A percentile compares a stretch with the other conserved stretches of the same genome.
Conservation (phyloP, 371 early-diverging fungal species). For the Circinella minor region DNA sequence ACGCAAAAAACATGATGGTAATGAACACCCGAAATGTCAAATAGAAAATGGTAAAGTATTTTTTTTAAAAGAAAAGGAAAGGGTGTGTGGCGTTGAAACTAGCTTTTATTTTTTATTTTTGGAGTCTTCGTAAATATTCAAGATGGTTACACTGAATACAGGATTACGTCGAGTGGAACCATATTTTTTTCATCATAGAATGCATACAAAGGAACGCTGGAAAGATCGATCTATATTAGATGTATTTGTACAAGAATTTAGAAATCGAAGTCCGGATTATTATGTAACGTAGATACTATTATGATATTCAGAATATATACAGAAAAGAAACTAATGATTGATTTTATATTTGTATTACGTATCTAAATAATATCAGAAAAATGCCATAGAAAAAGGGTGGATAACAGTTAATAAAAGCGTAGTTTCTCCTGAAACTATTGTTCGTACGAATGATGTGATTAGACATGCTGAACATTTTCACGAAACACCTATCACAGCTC, state of each 20-base stretch:
- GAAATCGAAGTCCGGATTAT: neutral
- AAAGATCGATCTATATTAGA: neutral
- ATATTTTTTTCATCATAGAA: neutral
- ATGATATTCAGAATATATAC: too few species aligned
- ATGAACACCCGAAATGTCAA: too few species aligned
- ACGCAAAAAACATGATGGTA: too few species aligned
- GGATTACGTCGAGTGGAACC: neutral
- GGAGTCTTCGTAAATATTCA: too few species aligned
- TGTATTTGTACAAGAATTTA: neutral
- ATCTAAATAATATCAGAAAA: neutral
- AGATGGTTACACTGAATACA: neutral
- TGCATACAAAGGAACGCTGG: neutral
- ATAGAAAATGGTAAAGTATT: too few species aligned
- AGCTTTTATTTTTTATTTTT: too few species aligned
- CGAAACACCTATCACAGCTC: neutral
- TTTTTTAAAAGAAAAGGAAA: too few species aligned
- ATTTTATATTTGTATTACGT: too few species aligned
- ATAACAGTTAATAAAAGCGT: neutral
- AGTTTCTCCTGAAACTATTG: neutral
- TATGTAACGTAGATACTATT: neutral
- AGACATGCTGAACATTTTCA: neutral
- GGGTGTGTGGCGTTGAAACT: too few species aligned
- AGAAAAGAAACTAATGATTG: too few species aligned
- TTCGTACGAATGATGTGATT: neutral
- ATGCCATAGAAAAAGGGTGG: neutral